Evolutionary conservation across 176 grass and related monocot genomes (phyloP), one percentile per base, ranked within the genome.

Genomic region (Poa pratensis): DNA sequence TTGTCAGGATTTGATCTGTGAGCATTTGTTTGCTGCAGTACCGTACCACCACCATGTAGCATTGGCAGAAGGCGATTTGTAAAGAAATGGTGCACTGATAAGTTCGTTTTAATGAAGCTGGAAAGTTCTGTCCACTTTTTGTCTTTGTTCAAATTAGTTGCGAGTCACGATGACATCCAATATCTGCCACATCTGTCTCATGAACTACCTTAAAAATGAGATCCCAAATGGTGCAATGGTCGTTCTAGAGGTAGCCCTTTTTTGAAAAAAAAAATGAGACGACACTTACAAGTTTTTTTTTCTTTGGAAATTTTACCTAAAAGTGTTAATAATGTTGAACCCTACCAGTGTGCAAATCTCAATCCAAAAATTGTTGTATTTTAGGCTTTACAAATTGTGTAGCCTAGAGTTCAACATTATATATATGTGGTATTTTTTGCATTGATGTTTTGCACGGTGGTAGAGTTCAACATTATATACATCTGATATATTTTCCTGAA

Each of bases 101-200:
- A 85, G 74, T 48, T 51, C 20, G 55, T 40, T 67, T 49, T 59
- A 51, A 60, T 69, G 69, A 85, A 81, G 59, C 49, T 85, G 13
- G 32, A 80, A 1, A 2, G 67, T 66, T 34, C 18, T 53, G 42
- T 45, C 53, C 51, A 37, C 16, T 20, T 62, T 64, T 10, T 46
- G 45, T 46, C 48, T 49, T 49, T 49, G 22, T 84, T 34, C 30
- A 4, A 27, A 73, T 46, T 48, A 49, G n/a, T 26, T n/a, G 10
- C 0, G 8, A 82, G 9, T 37, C 35, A 1, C 10, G 28, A 19
- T 30, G 0, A 27, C 30, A 76, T 14, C 26, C 39, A 37, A 34
- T 11, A 14, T 16, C 35, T 37, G 35, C 35, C 28, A 13, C 8
- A 20, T 57, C 52, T 52, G 27, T 30, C 48, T 28, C 48, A 10